Conservation (phyloP, 78 protist species). For the Dictyostelium firmibasis region DNA sequence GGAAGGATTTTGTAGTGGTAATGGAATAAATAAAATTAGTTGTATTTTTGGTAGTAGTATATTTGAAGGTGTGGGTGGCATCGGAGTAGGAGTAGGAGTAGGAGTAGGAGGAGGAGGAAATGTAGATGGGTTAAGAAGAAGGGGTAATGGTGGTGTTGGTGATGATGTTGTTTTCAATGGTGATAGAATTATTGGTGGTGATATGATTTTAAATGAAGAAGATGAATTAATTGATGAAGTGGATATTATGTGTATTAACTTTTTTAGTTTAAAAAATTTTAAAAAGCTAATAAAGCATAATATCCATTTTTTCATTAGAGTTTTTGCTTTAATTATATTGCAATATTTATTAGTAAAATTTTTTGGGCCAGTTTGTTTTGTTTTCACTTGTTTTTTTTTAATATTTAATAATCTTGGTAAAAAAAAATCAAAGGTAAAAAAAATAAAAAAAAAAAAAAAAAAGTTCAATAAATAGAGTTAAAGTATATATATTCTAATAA, state of each 20-base stretch:
- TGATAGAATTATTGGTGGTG: not conserved
- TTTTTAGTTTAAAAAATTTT: not conserved
- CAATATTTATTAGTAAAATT: conserved; percentile 15
- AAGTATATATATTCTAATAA: too few species aligned
- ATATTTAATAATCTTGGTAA: conserved; percentile 37
- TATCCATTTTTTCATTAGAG: not conserved
- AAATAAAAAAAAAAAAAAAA: not conserved
- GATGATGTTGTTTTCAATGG: too few species aligned
- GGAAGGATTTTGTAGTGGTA: not conserved
- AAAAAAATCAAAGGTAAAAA: not conserved
- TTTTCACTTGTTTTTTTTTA: not conserved
- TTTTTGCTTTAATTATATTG: not conserved
- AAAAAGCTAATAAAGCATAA: not conserved
- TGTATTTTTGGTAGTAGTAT: not conserved
- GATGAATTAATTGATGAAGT: not conserved
- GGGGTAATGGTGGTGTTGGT: not conserved
- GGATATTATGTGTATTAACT: not conserved
- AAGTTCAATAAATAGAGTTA: too few species aligned
- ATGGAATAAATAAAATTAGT: not conserved
- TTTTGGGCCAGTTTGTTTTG: conserved; percentile 46
- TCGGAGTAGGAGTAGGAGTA: not conserved
- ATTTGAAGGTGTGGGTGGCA: not conserved
- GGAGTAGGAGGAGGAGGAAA: not conserved
- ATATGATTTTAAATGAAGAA: not conserved
- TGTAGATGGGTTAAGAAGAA: too few species aligned